Conservation (phyloP, 768 basidiomycete genomes). For the Fistulinella prunicolor region DNA sequence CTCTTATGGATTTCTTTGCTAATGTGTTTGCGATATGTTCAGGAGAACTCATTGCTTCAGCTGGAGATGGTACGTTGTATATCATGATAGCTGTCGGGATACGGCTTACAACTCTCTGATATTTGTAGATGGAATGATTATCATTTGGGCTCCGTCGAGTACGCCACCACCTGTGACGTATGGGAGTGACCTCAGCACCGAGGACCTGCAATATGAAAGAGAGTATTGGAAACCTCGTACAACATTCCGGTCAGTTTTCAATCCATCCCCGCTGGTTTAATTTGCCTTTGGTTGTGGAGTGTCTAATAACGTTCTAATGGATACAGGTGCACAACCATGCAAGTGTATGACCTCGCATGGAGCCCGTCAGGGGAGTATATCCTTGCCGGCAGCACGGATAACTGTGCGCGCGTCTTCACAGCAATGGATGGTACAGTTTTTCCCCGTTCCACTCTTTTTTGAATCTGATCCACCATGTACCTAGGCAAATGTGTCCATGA, state of each 20-base stretch:
- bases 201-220: slow-evolving; percentile 86
- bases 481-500: slow-evolving; percentile 84
- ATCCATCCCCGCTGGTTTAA: not conserved
- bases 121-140: slow-evolving; percentile 91
- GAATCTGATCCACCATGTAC: not conserved
- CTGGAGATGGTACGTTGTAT: slow-evolving; percentile 81
- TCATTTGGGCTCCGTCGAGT: slow-evolving; percentile 88
- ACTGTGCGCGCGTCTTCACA: slow-evolving; percentile 83
- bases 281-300: not conserved
- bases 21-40: slow-evolving; percentile 2
- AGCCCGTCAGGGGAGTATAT: slow-evolving; percentile 93
- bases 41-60: slow-evolving; percentile 93
- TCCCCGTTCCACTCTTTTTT: slow-evolving; percentile 1
- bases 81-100: slow-evolving; percentile 1
- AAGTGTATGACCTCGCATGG: slow-evolving; percentile 98
- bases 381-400: slow-evolving; percentile 96
- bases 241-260: slow-evolving; percentile 65
- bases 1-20: not conserved
- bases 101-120: not conserved
- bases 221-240: slow-evolving; percentile 93
- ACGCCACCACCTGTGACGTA: slow-evolving; percentile 69
- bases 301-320: slow-evolving; percentile 3
- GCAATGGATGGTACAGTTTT: slow-evolving; percentile 59
- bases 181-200: slow-evolving; percentile 75
- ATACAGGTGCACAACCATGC: slow-evolving; percentile 86